Base-by-base conservation (phyloP, 371 early-diverging fungal genomes). In the Fennellomyces sp. region DNA sequence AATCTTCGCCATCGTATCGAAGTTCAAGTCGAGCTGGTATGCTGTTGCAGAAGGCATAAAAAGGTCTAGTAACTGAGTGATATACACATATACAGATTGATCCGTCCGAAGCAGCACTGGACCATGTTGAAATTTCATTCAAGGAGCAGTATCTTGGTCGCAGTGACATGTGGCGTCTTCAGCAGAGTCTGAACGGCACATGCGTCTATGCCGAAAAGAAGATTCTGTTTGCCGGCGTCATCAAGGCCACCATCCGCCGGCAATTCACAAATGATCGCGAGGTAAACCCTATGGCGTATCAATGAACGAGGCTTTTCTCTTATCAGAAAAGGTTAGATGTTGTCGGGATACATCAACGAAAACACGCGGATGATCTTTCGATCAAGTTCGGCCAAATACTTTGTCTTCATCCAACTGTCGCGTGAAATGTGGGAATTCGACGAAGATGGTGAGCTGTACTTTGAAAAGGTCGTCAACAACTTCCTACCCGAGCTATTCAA, bases 361-460 rank as follows among this genome's bases (percentile, higher is more conserved):
- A 80, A 83, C 21, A 96, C 97, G 4, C 86, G 90, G 63, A 78
- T 90, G 54, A 91, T 97, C n/a, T 97, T 94, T 61, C 81, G 98
- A 25, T 97, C 97, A 7, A 95, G 95, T 60, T 94, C 97, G 0
- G 95, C 97, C 4, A 92, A 94, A 58, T 91, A 88, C 61, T 95
- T 94, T 72, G 78, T 98, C 13, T 93, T 97, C 67, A 86, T 98
- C 30, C 97, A 98, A 73, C 91, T 98, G 91, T 91, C 91, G 27
- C 86, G 87, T 36, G 98, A 97, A 76, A 95, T 97, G 95, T 94
- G 94, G 93, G 92, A 95, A 38, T 97, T 96, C 77, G 96, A 94
- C 55, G 96, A 97, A 61, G 97, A 97, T 65, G 97, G 97, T 5
- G 94, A 96, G 60, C 78, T 96, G 21, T 94, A 89, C 66, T 93